phyloP scores from a whole-genome alignment of 2,329 filamentous ascomycete genomes.

The Neonectria magnoliae region DNA sequence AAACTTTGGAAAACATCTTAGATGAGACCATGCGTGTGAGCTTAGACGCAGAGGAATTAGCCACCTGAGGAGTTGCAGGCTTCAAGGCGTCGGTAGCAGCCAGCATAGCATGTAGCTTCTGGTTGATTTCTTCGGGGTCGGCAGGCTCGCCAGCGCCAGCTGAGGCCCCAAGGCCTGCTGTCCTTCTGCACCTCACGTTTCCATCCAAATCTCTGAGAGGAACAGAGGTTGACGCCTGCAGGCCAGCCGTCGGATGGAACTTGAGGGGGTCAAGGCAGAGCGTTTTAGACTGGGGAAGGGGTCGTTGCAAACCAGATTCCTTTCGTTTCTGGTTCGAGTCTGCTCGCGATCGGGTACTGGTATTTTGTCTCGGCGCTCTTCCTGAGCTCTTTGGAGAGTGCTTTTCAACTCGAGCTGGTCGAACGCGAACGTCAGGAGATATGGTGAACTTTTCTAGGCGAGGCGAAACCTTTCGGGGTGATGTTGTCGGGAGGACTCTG shows the following conservation, averaged over 20 bases:
- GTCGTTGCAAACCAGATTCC: constrained; percentile 27
- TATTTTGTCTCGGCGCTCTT: constrained; percentile 26
- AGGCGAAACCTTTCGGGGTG: constrained; percentile 23
- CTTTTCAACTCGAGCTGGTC: constrained; percentile 25
- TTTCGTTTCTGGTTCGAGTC: constrained; percentile 27
- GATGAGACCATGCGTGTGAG: constrained; percentile 44
- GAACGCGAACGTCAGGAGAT: constrained; percentile 4
- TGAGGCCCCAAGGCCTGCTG: neutral
- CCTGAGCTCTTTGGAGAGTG: constrained; percentile 17
- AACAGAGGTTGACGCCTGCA: constrained; percentile 20
- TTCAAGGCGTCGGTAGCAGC: constrained; percentile 50
- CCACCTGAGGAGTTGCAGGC: constrained; percentile 32
- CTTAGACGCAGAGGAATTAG: constrained; percentile 33
- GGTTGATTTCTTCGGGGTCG: constrained; percentile 42
- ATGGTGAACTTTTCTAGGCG: constrained; percentile 16
- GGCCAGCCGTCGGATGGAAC: constrained; percentile 27
- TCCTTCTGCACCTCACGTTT: constrained; percentile 22
- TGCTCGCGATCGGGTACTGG: constrained; percentile 22
- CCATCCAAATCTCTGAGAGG: constrained; percentile 25
- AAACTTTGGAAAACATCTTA: constrained; percentile 48
- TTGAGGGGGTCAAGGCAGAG: constrained; percentile 33
- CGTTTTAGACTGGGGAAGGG: constrained; percentile 24
- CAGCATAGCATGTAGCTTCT: constrained; percentile 51
- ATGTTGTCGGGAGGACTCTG: constrained; percentile 8
- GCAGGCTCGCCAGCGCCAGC: constrained; percentile 1